Conservation (phyloP, 2,329 filamentous ascomycete genomes). For the Bipolaris gigantea region DNA sequence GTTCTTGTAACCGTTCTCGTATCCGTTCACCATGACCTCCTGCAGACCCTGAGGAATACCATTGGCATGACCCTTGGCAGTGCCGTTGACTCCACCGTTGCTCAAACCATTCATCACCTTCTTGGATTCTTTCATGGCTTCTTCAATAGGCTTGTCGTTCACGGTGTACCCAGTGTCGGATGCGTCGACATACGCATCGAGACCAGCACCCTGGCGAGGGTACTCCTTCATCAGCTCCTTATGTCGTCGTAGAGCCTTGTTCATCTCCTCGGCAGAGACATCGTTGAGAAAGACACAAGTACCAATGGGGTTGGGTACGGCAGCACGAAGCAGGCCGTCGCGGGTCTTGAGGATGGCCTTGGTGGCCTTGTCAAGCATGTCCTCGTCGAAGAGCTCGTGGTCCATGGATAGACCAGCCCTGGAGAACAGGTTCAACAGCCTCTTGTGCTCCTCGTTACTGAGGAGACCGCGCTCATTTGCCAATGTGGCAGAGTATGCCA, state of each 20-base stretch:
- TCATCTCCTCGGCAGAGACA: constrained; percentile 64
- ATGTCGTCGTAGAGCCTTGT: constrained; percentile 61
- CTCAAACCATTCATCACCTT: constrained; percentile 29
- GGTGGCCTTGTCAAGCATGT: constrained; percentile 66
- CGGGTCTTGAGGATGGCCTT: constrained; percentile 71
- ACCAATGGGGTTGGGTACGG: constrained; percentile 69
- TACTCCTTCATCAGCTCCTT: constrained; percentile 66
- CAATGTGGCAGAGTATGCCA: constrained; percentile 73
- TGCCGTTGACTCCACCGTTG: constrained; percentile 27
- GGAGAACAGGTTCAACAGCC: constrained; percentile 69
- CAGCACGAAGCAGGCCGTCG: constrained; percentile 68
- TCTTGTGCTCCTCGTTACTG: constrained; percentile 61
- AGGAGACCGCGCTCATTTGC: constrained; percentile 65
- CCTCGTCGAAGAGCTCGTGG: constrained; percentile 67
- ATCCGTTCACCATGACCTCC: constrained; percentile 36
- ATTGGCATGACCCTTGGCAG: constrained; percentile 24
- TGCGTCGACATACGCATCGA: constrained; percentile 70
- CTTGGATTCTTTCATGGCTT: constrained; percentile 23
- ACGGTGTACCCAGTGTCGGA: constrained; percentile 66
- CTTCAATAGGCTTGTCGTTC: constrained; percentile 48
- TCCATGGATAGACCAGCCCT: constrained; percentile 72
- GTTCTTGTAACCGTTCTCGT: constrained; percentile 39
- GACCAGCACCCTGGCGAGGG: constrained; percentile 64
- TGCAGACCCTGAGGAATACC: constrained; percentile 24
- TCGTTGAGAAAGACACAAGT: constrained; percentile 71